These are phyloP conservation scores for Carex arenaria DNA, from an alignment of 202 grass and related monocot species.

Conservation along the genomic window DNA sequence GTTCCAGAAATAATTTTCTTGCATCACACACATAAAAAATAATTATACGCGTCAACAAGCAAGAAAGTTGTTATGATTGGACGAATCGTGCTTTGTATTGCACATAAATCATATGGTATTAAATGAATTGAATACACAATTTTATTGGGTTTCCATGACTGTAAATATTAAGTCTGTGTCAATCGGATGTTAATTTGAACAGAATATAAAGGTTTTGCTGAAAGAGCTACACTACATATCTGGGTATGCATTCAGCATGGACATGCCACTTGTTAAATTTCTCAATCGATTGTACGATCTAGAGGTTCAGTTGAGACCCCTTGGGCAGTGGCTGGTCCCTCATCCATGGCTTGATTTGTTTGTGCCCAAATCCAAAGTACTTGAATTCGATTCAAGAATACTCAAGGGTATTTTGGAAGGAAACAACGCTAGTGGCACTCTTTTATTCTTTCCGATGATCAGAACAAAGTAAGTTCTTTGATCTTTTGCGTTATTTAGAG, in stretches of 20 bases:
- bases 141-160: not conserved
- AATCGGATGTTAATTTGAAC: not conserved
- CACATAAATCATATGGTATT: not conserved
- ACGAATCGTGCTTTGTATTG: not conserved
- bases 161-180: not conserved
- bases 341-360: slow-evolving; percentile 81
- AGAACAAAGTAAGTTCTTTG: slow-evolving; percentile 38
- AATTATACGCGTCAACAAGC: not conserved
- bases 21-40: no score
- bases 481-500: not conserved
- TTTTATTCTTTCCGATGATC: slow-evolving; percentile 65
- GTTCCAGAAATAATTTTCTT: no score
- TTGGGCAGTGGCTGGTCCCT: slow-evolving; percentile 47
- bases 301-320: slow-evolving; percentile 30
- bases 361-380: slow-evolving; percentile 50
- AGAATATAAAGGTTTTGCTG: slow-evolving; percentile 23
- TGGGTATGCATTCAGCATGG: slow-evolving; percentile 39
- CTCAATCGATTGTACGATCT: slow-evolving; percentile 37
- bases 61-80: not conserved
- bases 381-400: slow-evolving; percentile 58
- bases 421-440: slow-evolving; percentile 34
- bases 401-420: slow-evolving; percentile 50
- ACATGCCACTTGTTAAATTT: slow-evolving; percentile 44
- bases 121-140: not conserved
- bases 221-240: slow-evolving; percentile 27